phyloP scores from a whole-genome alignment of 352 stramenopile species.

The Phytophthora agathidicida region DNA sequence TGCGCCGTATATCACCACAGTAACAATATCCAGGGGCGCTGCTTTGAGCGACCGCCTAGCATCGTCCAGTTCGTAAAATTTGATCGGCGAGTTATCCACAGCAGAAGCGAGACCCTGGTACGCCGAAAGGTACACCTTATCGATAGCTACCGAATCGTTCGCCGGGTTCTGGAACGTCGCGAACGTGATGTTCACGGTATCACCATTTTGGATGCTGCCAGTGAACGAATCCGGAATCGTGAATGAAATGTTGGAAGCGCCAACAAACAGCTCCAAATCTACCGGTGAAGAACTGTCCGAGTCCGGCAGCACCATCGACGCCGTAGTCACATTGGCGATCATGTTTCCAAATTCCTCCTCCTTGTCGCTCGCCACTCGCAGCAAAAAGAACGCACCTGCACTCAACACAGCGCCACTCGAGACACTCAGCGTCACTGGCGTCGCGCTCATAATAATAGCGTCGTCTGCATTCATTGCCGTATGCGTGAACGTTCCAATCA shows the following conservation, averaged over 20 bases:
- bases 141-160: conserved; percentile 64
- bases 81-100: conserved; percentile 65
- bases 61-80: conserved; percentile 49
- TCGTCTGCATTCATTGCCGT: conserved; percentile 55
- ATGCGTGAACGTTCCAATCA: conserved; percentile 63
- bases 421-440: conserved; percentile 63
- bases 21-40: conserved; percentile 69
- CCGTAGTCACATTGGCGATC: conserved; percentile 58
- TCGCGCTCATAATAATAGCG: conserved; percentile 53
- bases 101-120: conserved; percentile 61
- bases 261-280: conserved; percentile 54
- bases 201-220: conserved; percentile 77
- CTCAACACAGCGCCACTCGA: conserved; percentile 63
- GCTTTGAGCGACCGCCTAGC: conserved; percentile 61
- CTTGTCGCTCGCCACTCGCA: conserved; percentile 65
- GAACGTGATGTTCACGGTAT: conserved; percentile 68
- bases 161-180: conserved; percentile 64
- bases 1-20: conserved; percentile 71
- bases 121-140: conserved; percentile 74
- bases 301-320: conserved; percentile 45
- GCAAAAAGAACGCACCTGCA: conserved; percentile 65
- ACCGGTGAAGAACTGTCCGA: conserved; percentile 27
- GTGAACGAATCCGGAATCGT: conserved; percentile 66
- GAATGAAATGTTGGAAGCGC: conserved; percentile 72
- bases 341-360: conserved; percentile 63